phyloP scores from a whole-genome alignment of 257 asterid genomes.

The Asclepias syriaca region DNA sequence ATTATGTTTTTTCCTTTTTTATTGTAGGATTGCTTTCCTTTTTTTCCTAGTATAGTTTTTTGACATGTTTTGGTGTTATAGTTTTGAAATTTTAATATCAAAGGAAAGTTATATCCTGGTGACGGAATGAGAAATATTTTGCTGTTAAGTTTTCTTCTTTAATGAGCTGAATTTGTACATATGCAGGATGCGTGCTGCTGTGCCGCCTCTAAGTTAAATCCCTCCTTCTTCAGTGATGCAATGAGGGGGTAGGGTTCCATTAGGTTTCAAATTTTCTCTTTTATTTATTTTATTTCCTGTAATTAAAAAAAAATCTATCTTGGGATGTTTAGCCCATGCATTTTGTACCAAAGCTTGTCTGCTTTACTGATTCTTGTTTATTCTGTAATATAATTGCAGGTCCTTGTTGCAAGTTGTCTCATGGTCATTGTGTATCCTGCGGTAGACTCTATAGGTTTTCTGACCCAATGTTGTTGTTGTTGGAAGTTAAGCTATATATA shows the following conservation, averaged over 20 bases:
- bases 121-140: neutral
- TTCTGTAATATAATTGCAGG: conserved; percentile 7
- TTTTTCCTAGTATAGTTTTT: neutral
- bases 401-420: conserved; percentile 1
- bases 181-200: conserved; percentile 30
- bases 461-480: neutral
- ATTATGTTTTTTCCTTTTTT: neutral
- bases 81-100: neutral
- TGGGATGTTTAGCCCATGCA: neutral
- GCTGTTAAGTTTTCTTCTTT: neutral
- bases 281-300: too few relatives aligned
- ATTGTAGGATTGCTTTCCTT: too few relatives aligned
- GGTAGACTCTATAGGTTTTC: neutral
- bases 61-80: neutral
- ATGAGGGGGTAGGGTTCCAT: conserved; percentile 11
- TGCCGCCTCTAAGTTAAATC: conserved; percentile 14
- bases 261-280: conserved; percentile 5
- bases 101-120: neutral
- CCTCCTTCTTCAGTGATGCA: conserved; percentile 30
- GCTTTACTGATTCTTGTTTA: neutral
- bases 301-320: too few relatives aligned
- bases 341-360: neutral
- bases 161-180: conserved; percentile 6
- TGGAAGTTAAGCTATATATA: neutral
- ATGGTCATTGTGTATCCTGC: neutral